Evolutionary conservation across 73 alveolate genomes (phyloP), one percentile per base, ranked within the genome.

Genomic region (Paramecium tetraurelia): DNA sequence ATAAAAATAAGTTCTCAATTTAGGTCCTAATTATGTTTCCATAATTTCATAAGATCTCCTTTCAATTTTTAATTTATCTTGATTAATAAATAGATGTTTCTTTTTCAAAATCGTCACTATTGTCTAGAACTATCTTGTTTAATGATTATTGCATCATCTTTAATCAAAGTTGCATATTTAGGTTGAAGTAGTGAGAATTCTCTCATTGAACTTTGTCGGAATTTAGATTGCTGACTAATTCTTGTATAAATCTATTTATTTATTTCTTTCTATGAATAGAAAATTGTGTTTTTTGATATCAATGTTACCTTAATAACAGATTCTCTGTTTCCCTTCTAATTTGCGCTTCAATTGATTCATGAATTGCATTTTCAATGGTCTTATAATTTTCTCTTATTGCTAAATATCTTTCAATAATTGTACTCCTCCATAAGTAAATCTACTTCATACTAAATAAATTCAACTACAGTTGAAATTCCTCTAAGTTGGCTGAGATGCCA

Each of bases 331-430:
- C 94, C 18, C 71, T 88, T 35, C 94, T 88, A 4, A 88, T 85
- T 40, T 88, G 70, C 5, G 94, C 94, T 24, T 88, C 94, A 14
- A 88, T 88, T 29, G 94, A 70, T 88, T 88, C 94, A 70, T 88
- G 94, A n/a, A 88, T 76, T 69, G 90, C 86, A 27, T 88, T 88
- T 43, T 88, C 86, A 7, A 88, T 70, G 16, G 86, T 76, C 35
- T 76, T 83, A 20, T 70, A 71, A 9, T 85, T 46, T 88, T 83
- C 27, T 88, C 94, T 31, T 88, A 76, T 70, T 69, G 38, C 71
- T 88, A 20, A 40, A 88, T 88, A 46, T 88, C 86, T 69, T 53
- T 88, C 16, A 43, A 69, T 29, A 88, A 48, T 18, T 63, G 44
- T 88, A 46, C 16, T 69, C 86, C 18, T 88, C 70, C 18, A 88